Percentiles rank a stretch among this genome's conserved stretches.
These are phyloP conservation scores for Trebouxia sp. DNA, from an alignment of 139 green algal species.

Conservation along the genomic window DNA sequence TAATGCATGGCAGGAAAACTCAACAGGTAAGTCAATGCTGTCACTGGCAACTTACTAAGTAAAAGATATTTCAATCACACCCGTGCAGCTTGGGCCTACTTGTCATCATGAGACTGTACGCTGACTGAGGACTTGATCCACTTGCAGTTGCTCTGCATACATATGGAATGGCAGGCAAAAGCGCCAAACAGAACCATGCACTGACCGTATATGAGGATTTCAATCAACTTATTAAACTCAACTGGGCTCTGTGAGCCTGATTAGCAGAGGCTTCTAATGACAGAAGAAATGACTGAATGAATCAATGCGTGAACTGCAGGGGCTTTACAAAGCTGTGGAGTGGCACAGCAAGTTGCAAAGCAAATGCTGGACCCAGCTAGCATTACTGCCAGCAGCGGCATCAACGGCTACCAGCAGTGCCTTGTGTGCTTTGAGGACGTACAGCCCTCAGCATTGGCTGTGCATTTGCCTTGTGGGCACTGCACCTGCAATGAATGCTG, in stretches of 20 bases:
- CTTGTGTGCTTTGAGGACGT: constrained; percentile 35
- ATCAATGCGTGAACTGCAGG: not conserved
- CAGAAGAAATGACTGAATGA: not conserved
- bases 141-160: too few species aligned
- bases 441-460: not conserved
- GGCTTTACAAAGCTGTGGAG: not conserved
- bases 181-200: too few species aligned
- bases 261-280: not conserved
- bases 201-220: too few species aligned
- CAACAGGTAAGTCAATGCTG: not conserved
- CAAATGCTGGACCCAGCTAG: not conserved
- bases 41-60: too few species aligned
- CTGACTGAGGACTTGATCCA: too few species aligned
- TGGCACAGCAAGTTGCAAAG: not conserved
- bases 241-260: too few species aligned
- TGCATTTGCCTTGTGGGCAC: constrained; percentile 30
- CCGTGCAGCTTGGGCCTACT: too few species aligned
- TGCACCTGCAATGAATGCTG: constrained; percentile 30
- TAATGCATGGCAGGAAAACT: not conserved
- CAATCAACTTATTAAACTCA: too few species aligned
- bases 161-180: too few species aligned
- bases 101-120: too few species aligned
- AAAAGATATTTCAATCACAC: too few species aligned
- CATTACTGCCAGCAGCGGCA: not conserved
- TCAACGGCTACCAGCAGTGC: not conserved